These are phyloP conservation scores for Scutellaria galericulata DNA, from an alignment of 257 asterid species.

Conservation along the genomic window DNA sequence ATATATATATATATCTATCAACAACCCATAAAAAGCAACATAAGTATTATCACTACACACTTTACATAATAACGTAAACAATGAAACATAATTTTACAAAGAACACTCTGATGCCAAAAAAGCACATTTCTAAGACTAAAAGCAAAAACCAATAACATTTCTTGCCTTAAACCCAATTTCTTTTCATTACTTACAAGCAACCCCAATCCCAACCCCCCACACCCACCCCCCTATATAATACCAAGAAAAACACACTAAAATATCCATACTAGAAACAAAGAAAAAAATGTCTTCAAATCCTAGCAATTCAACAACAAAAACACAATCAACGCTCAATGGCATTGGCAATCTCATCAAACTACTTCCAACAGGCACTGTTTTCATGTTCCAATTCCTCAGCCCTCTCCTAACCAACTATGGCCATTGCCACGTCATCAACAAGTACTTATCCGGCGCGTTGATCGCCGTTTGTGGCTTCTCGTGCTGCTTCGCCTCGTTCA, in stretches of 20 bases:
- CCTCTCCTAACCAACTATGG: slow-evolving; percentile 81
- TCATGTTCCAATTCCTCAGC: slow-evolving; percentile 66
- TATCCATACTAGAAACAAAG: background rate
- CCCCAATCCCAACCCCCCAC: background rate
- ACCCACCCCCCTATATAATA: background rate
- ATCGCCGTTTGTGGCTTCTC: slow-evolving; percentile 51
- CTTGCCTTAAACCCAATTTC: slow-evolving; percentile 26
- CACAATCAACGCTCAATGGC: slow-evolving; percentile 46
- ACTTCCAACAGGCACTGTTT: slow-evolving; percentile 74
- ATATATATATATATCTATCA: too few relatives aligned
- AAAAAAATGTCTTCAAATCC: slow-evolving; percentile 42
- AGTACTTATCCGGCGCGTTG: slow-evolving; percentile 51
- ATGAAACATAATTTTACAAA: background rate
- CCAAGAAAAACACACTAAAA: background rate
- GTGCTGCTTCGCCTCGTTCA: slow-evolving; percentile 70
- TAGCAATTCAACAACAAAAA: slow-evolving; percentile 12
- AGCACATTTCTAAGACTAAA: slow-evolving; percentile 28
- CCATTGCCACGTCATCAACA: slow-evolving; percentile 54
- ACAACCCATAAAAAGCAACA: too few relatives aligned
- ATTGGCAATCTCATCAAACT: slow-evolving; percentile 66
- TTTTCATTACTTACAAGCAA: slow-evolving; percentile 32
- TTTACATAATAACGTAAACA: background rate
- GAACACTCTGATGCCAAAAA: background rate
- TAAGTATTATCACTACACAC: too few relatives aligned
- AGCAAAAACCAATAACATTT: slow-evolving; percentile 23